Evolutionary conservation across 202 grass and related monocot species (phyloP), one percentile per base, ranked within the genome.

Genomic region (Musa balbisiana): DNA sequence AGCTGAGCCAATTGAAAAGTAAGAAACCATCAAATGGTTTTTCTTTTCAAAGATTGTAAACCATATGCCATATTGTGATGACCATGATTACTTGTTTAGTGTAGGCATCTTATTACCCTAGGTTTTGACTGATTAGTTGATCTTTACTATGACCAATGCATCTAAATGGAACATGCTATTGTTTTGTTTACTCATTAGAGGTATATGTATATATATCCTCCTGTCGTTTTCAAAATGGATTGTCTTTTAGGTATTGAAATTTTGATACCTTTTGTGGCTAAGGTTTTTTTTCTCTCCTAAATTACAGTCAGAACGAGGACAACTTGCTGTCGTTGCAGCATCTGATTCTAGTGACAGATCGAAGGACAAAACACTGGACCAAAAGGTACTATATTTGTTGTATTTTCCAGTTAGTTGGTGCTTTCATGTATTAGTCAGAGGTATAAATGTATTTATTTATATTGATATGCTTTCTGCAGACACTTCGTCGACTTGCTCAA

Each of bases 311-410:
- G 94, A 89, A 77, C 84, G 84, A 89, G 91, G 81, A 81, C 88
- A 92, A 53, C 73, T 81, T 84, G 77, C 67, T 82, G 77, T 11
- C 4, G 60, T 84, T 53, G 77, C 75, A 17, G 84, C 79, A 78
- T 98, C 87, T 83, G 91, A 93, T 89, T 98, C 90, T 87, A 92
- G 87, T 78, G 91, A 88, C 68, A 93, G 77, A 83, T 97, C 94
- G 83, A 97, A 87, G 77, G 90, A 93, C 27, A 93, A 89, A 80
- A 19, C 19, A 23, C 21, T 81, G 73, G 87, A 98, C 81, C 91
- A 91, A 58, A 98, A 98, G 90, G 94, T 93, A 89, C 52, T 83
- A 11, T 19, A 60, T 58, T n/a, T 26, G 62, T 62, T 84, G 52
- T 49, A 84, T 13, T 52, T 52, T 72, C 21, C 5, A 72, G 58